phyloP scores from a whole-genome alignment of 495 filamentous ascomycete species.

The Emericellopsis terricola region DNA sequence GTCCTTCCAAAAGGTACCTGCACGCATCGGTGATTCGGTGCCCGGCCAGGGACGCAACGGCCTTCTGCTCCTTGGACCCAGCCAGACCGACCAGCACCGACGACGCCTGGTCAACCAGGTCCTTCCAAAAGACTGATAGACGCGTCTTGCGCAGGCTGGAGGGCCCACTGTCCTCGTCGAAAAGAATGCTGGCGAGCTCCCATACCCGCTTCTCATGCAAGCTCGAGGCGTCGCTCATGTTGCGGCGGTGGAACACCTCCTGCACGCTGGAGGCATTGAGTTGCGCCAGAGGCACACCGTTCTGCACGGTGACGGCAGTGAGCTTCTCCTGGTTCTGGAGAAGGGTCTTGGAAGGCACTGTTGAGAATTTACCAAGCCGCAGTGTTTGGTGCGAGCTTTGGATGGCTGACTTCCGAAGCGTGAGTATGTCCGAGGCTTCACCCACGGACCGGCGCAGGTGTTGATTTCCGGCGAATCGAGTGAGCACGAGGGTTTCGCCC shows the following conservation, averaged over 20 bases:
- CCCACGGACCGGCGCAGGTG: conserved; percentile 9
- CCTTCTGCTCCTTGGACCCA: conserved; percentile 56
- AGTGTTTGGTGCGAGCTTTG: conserved; percentile 29
- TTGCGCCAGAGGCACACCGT: conserved; percentile 29
- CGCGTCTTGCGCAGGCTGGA: conserved; percentile 28
- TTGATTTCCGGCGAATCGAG: conserved; percentile 7
- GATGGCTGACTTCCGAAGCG: conserved; percentile 15
- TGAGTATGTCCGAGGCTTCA: conserved; percentile 10
- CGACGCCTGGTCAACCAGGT: conserved; percentile 39
- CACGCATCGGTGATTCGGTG: conserved; percentile 70
- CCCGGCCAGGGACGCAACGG: conserved; percentile 59
- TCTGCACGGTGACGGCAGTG: conserved; percentile 16
- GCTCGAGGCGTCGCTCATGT: conserved; percentile 10
- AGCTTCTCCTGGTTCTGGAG: conserved; percentile 22
- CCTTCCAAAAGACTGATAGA: conserved; percentile 41
- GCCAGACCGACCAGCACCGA: conserved; percentile 30
- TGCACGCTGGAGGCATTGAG: conserved; percentile 11
- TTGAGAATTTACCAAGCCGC: conserved; percentile 31
- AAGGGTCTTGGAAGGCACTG: conserved; percentile 14
- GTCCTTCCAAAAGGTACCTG: conserved; percentile 47
- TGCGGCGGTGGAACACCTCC: conserved; percentile 9
- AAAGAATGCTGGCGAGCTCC: conserved; percentile 70
- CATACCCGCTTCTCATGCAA: conserved; percentile 48
- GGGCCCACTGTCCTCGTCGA: conserved; percentile 44
- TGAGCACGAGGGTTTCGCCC: conserved; percentile 52